A percentile compares a stretch with the other conserved stretches of the same genome.
Conservation (phyloP, 2,329 filamentous ascomycete genomes). For the Cercospora janseana region DNA sequence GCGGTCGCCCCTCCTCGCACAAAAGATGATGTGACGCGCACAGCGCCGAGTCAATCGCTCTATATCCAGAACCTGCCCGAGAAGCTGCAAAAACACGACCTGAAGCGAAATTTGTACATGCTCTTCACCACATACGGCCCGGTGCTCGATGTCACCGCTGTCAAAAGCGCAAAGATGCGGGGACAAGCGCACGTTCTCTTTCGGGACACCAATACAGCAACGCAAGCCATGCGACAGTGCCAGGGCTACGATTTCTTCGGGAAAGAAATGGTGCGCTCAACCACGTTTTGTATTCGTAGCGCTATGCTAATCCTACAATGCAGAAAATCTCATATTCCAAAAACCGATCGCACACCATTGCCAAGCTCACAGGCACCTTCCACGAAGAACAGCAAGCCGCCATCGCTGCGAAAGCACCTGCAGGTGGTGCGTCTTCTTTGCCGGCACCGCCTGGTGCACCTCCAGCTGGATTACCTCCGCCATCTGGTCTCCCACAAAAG, state of each 20-base stretch:
- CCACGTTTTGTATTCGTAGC: background rate
- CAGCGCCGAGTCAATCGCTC: slow-evolving; percentile 56
- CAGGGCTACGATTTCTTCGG: slow-evolving; percentile 86
- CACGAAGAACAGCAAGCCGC: slow-evolving; percentile 48
- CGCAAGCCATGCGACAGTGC: slow-evolving; percentile 85
- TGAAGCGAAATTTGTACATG: slow-evolving; percentile 84
- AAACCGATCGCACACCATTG: slow-evolving; percentile 80
- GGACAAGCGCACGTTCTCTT: slow-evolving; percentile 94
- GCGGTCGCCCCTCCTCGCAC: slow-evolving; percentile 6
- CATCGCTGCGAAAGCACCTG: slow-evolving; percentile 44
- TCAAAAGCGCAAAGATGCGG: slow-evolving; percentile 89
- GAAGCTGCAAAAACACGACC: slow-evolving; percentile 84
- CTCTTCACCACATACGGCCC: slow-evolving; percentile 92
- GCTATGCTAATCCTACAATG: slow-evolving; percentile 13
- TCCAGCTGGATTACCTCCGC: slow-evolving; percentile 27
- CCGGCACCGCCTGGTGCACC: slow-evolving; percentile 30
- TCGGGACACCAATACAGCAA: slow-evolving; percentile 84
- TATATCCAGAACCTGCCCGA: slow-evolving; percentile 87
- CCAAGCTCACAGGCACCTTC: slow-evolving; percentile 90
- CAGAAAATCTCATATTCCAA: slow-evolving; percentile 92
- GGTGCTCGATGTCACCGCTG: slow-evolving; percentile 84
- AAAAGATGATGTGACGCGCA: slow-evolving; percentile 9
- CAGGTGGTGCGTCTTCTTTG: slow-evolving; percentile 15
- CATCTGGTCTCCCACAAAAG: slow-evolving; percentile 29
- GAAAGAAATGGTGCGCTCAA: slow-evolving; percentile 69